Percentiles rank a stretch among this genome's conserved stretches.
These are phyloP conservation scores for Aspergillus tamarii DNA, from an alignment of 2,329 filamentous ascomycete species.

Conservation along the genomic window DNA sequence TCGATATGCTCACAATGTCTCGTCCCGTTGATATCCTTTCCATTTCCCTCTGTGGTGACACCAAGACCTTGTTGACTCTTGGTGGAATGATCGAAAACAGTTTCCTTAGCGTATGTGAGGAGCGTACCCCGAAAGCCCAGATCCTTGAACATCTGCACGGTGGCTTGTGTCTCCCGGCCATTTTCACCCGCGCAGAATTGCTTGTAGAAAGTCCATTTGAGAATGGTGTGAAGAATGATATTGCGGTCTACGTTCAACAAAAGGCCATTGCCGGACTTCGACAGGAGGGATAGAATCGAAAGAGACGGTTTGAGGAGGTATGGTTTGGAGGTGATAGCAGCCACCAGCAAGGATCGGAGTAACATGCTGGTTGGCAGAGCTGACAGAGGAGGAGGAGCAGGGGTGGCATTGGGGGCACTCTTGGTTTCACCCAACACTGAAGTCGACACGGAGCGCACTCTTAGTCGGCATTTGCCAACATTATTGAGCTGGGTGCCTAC, in stretches of 20 bases:
- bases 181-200: slow-evolving; percentile 90
- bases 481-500: neutral
- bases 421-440: slow-evolving; percentile 20
- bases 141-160: slow-evolving; percentile 66
- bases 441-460: slow-evolving; percentile 23
- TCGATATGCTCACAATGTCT: slow-evolving; percentile 33
- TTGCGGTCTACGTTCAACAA: slow-evolving; percentile 76
- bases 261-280: slow-evolving; percentile 53
- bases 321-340: slow-evolving; percentile 52
- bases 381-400: slow-evolving; percentile 27
- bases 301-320: slow-evolving; percentile 71
- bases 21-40: neutral
- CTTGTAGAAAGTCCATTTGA: slow-evolving; percentile 72
- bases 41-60: neutral
- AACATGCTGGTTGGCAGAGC: slow-evolving; percentile 40
- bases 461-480: neutral
- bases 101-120: slow-evolving; percentile 80
- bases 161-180: slow-evolving; percentile 65
- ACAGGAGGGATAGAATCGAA: slow-evolving; percentile 67
- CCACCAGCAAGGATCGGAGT: slow-evolving; percentile 48
- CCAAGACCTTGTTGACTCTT: slow-evolving; percentile 26
- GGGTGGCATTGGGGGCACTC: neutral
- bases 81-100: slow-evolving; percentile 60
- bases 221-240: slow-evolving; percentile 66
- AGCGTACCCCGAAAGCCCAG: slow-evolving; percentile 85